These are phyloP conservation scores for Panus rudis DNA, from an alignment of 768 basidiomycete species.

Conservation along the genomic window DNA sequence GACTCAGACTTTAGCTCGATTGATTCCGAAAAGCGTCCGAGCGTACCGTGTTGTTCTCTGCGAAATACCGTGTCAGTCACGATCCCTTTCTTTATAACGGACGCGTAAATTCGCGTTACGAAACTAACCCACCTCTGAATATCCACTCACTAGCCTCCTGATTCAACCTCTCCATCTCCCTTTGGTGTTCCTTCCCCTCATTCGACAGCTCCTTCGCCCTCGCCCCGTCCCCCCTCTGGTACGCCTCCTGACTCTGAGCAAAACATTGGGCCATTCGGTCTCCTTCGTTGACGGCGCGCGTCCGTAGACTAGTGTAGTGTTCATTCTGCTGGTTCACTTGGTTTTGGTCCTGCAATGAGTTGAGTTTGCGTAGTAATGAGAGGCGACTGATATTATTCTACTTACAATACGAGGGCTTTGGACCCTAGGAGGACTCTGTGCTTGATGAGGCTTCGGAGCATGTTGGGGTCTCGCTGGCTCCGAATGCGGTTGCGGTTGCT, in stretches of 20 bases:
- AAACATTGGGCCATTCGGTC: constrained; percentile 71
- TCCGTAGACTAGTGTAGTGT: constrained; percentile 64
- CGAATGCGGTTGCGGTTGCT: constrained; percentile 7
- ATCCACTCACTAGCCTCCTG: constrained; percentile 84
- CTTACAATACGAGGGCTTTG: not conserved
- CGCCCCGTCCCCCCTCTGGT: constrained; percentile 64
- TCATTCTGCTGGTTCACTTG: constrained; percentile 62
- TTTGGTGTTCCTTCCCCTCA: constrained; percentile 73
- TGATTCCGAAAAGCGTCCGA: not conserved
- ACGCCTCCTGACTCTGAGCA: constrained; percentile 70
- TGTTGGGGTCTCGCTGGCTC: constrained; percentile 7
- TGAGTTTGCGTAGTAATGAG: not conserved
- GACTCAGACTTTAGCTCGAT: too few relatives aligned
- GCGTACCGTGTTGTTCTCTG: constrained; percentile 71
- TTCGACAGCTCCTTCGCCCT: constrained; percentile 76
- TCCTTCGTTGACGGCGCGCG: constrained; percentile 71
- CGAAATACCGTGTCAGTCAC: not conserved
- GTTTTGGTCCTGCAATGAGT: constrained; percentile 38
- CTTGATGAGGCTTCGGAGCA: constrained; percentile 1
- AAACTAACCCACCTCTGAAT: constrained; percentile 50
- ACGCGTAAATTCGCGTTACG: not conserved
- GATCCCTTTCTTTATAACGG: not conserved
- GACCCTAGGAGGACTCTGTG: not conserved
- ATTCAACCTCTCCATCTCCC: constrained; percentile 73
- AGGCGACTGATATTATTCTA: too few relatives aligned